Base-by-base conservation (phyloP, 2,329 filamentous ascomycete genomes). In the Exophiala oligosperma region DNA sequence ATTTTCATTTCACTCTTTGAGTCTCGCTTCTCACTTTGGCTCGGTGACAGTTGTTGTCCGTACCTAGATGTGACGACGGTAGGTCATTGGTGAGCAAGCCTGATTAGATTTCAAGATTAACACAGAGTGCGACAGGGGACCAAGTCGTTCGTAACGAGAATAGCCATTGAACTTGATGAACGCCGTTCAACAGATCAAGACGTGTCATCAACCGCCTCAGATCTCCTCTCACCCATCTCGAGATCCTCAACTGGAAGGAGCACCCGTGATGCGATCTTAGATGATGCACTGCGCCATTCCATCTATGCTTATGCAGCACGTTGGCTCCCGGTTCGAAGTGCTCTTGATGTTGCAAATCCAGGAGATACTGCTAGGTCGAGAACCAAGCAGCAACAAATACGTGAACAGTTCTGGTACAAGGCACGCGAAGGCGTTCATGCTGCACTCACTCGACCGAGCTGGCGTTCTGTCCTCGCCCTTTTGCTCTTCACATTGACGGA, bases 1-100 rank as follows among this genome's bases (percentile, higher is more conserved):
- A 55, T 51, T 28, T 59, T 55, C 32, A 17, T 55, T 40, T 32
- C 43, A 2, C 17, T 55, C 23, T 59, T 49, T 21, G 56, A 59
- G 9, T 26, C 35, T 14, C 56, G 56, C 4, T 54, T 43, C 47
- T 26, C 52, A 11, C 9, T 59, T n/a, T 59, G 50, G 46, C 37
- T 59, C 1, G 46, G 44, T 21, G 44, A 47, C n/a, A 59, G 52
- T 35, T 59, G 56, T 26, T 46, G 38, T 37, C 56, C 56, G 14
- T 59, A 46, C 21, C 14, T 55, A n/a, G 56, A 51, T 3, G 49
- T 46, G 24, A 46, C 51, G 1, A 14, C 35, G 21, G 55, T 57
- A 6, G 8, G 55, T 43, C 17, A 9, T 28, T 21, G 4, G 38
- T 41, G 38, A 41, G 38, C 38, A 21, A 14, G 12, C 26, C 26